Evolutionary conservation across 176 grass and related monocot genomes (phyloP).

Genomic region (Rhynchospora pubera): DNA sequence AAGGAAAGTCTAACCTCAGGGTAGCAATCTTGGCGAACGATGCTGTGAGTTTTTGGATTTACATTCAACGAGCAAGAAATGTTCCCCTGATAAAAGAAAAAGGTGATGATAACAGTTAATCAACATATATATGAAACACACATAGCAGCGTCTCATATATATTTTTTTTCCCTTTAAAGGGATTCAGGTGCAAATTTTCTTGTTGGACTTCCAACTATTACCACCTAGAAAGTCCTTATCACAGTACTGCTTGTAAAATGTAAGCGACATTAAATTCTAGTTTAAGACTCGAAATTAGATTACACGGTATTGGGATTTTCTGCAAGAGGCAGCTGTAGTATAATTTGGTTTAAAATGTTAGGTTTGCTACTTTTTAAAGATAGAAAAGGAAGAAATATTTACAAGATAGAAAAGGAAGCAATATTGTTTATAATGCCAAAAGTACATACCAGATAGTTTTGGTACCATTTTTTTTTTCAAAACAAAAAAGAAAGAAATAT

Average conservation of each 20-base stretch:
- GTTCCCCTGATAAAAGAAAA: conserved; percentile 11
- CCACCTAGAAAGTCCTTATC: background rate
- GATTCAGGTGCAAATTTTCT: background rate
- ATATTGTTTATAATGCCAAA: background rate
- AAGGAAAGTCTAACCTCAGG: conserved; percentile 14
- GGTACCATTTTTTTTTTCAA: no score
- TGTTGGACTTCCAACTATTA: background rate
- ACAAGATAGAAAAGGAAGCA: background rate
- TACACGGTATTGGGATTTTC: background rate
- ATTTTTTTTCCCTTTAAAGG: no score
- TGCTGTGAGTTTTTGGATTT: conserved; percentile 18
- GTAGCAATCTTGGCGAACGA: conserved; percentile 24
- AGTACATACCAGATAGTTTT: no score
- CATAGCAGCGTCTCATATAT: no score
- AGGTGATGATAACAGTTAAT: no score
- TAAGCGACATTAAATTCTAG: background rate
- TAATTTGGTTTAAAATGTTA: no score
- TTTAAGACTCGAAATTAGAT: background rate
- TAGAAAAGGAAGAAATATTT: no score
- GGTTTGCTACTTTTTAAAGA: no score
- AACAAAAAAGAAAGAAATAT: no score
- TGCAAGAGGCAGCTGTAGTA: background rate
- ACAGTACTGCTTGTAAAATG: background rate
- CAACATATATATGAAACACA: no score
- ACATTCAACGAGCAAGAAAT: conserved; percentile 29